Evolutionary conservation across 345 rosid genomes (phyloP).

Genomic region (Linum lewisii): DNA sequence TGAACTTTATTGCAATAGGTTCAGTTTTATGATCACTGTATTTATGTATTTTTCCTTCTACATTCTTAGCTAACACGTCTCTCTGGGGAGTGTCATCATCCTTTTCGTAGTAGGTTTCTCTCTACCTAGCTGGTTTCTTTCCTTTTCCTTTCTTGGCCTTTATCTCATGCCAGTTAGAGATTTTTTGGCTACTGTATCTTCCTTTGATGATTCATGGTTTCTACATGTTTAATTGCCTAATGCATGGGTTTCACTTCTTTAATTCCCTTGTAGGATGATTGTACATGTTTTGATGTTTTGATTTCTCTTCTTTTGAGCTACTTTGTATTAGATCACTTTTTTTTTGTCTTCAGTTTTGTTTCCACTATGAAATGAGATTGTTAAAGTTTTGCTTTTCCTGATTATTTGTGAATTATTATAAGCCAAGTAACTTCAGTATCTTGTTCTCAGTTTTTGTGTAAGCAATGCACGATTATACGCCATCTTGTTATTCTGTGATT

Average conservation of each 20-base stretch:
- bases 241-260: background rate
- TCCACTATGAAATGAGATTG: background rate
- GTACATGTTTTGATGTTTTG: background rate
- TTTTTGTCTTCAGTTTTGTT: background rate
- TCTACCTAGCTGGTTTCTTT: background rate
- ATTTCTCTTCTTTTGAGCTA: background rate
- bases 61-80: background rate
- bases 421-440: background rate
- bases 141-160: background rate
- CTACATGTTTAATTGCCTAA: background rate
- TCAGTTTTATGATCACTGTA: background rate
- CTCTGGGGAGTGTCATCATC: background rate
- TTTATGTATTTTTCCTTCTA: background rate
- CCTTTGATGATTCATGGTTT: background rate
- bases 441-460: background rate
- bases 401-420: too few species aligned
- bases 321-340: background rate
- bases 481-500: constrained; percentile 6
- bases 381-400: background rate
- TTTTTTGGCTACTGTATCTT: background rate
- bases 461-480: background rate
- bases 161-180: background rate
- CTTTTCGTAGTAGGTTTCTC: background rate
- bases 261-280: background rate
- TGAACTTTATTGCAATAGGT: background rate